Evolutionary conservation across 106 monocot species (phyloP).

Genomic region (Xerophyta viscosa): DNA sequence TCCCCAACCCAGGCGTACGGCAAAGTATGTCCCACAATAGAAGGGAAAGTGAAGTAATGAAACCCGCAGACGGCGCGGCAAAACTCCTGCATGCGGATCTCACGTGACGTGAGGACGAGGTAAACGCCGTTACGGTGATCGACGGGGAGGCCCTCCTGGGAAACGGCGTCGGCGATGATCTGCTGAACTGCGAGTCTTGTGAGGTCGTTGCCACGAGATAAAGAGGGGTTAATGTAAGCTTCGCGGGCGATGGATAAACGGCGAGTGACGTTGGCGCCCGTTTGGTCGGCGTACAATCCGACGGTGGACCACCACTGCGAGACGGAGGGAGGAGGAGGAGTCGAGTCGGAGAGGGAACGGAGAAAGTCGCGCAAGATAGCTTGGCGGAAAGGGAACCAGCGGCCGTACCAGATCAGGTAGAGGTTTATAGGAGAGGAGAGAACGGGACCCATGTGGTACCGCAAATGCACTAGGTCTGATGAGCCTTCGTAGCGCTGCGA

Average conservation of each 20-base stretch:
- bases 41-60: conserved; percentile 84
- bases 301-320: conserved; percentile 63
- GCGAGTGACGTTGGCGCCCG: conserved; percentile 55
- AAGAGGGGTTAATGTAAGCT: conserved; percentile 5
- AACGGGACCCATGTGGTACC: conserved; percentile 83
- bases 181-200: conserved; percentile 57
- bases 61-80: conserved; percentile 64
- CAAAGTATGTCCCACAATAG: conserved; percentile 66
- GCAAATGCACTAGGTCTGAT: conserved; percentile 49
- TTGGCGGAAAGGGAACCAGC: conserved; percentile 26
- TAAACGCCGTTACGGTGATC: conserved; percentile 60
- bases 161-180: conserved; percentile 42
- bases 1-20: conserved; percentile 79
- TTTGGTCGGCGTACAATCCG: conserved; percentile 74
- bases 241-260: conserved; percentile 38
- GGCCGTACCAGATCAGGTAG: conserved; percentile 78
- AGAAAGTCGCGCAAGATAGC: conserved; percentile 7
- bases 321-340: conserved; percentile 29
- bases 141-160: conserved; percentile 24
- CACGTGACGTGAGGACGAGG: conserved; percentile 49
- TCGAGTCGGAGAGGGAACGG: background rate
- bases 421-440: conserved; percentile 63
- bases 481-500: conserved; percentile 58
- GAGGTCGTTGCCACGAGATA: conserved; percentile 30
- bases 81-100: conserved; percentile 51